Evolutionary conservation across 352 stramenopile genomes (phyloP).

Genomic region (Phytophthora agathidicida): DNA sequence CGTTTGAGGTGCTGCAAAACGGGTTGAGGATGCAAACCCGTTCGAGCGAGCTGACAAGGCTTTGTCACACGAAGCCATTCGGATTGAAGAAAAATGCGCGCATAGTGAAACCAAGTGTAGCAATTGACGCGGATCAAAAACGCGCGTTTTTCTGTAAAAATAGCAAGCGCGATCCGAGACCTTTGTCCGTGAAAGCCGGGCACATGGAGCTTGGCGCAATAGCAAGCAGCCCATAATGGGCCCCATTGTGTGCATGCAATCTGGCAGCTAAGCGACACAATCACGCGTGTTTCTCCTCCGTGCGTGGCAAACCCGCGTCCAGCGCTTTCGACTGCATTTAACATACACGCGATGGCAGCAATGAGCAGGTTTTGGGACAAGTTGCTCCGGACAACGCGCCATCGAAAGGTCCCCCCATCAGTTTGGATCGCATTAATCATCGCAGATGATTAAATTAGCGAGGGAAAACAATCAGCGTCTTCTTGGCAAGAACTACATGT

Average conservation of each 20-base stretch:
- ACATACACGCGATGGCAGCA: not conserved
- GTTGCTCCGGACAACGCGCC: not conserved
- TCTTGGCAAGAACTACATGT: no score
- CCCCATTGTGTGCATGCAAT: not conserved
- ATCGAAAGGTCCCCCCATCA: not conserved
- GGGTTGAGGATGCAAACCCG: constrained; percentile 6
- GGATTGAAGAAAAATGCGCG: constrained; percentile 35
- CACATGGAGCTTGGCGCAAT: no score
- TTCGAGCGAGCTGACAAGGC: constrained; percentile 33
- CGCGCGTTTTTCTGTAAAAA: not conserved
- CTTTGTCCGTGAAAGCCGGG: not conserved
- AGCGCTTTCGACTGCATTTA: not conserved
- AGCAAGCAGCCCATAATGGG: no score
- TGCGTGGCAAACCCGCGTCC: not conserved
- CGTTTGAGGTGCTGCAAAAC: not conserved
- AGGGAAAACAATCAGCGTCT: no score
- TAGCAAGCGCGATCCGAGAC: not conserved
- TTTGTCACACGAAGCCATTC: constrained; percentile 33
- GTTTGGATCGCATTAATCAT: not conserved
- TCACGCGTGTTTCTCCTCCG: not conserved
- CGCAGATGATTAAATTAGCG: not conserved
- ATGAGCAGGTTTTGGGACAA: not conserved
- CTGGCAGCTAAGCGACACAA: not conserved
- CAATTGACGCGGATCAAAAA: constrained; percentile 5
- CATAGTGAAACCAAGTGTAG: constrained; percentile 8